Percentiles rank a stretch among this genome's conserved stretches.
These are phyloP conservation scores for Teratosphaeriaceae sp. DNA, from an alignment of 2,329 filamentous ascomycete species.

Conservation along the genomic window DNA sequence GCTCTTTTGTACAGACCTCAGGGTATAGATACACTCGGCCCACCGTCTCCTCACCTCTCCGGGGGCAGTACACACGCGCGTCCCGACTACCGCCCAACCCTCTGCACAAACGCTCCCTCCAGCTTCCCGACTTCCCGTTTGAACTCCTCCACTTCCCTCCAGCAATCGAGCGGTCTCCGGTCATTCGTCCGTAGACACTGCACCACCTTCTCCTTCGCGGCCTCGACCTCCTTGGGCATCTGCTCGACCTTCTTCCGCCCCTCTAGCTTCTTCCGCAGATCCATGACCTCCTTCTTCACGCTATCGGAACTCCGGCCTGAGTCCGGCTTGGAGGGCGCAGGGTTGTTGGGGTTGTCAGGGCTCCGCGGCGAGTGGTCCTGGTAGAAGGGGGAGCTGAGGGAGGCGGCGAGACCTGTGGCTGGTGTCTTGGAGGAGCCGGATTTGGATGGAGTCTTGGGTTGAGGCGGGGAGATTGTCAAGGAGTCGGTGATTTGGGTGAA, in stretches of 20 bases:
- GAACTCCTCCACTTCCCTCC: conserved; percentile 85
- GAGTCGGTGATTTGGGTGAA: conserved; percentile 60
- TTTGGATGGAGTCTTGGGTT: conserved; percentile 32
- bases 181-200: conserved; percentile 79
- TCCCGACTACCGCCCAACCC: conserved; percentile 50
- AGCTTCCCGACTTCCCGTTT: conserved; percentile 81
- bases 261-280: conserved; percentile 44
- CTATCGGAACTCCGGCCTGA: conserved; percentile 42
- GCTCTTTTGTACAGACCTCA: conserved; percentile 4
- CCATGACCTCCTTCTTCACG: conserved; percentile 52
- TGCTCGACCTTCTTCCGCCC: conserved; percentile 52
- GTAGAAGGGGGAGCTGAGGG: conserved; percentile 30
- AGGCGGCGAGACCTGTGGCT: conserved; percentile 24
- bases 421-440: conserved; percentile 8
- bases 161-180: conserved; percentile 85
- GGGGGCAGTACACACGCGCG: conserved; percentile 9
- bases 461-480: conserved; percentile 33
- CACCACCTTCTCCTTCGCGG: conserved; percentile 68
- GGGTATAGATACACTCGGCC: conserved; percentile 5
- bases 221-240: conserved; percentile 64
- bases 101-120: conserved; percentile 83
- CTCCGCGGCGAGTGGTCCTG: conserved; percentile 28
- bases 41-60: not conserved
- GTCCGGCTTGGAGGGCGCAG: conserved; percentile 32
- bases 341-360: conserved; percentile 9